These are phyloP conservation scores for Jaltomata sinuosa DNA, from an alignment of 257 asterid genomes.

Conservation along the genomic window DNA sequence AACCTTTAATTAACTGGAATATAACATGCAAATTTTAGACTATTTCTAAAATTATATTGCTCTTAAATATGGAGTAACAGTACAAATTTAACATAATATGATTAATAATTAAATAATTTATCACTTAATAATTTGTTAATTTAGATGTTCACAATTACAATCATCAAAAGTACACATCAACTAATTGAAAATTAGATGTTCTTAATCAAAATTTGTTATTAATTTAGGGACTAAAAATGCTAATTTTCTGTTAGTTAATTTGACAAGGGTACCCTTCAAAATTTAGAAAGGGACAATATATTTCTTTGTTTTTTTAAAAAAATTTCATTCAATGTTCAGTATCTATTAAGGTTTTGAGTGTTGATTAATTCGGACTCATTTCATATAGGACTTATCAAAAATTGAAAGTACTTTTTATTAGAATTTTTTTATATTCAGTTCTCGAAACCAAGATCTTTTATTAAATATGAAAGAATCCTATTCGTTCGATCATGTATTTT, in stretches of 20 bases:
- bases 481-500: background rate
- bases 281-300: background rate
- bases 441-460: accelerated
- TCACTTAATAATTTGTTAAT: too few relatives aligned
- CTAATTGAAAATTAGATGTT: background rate
- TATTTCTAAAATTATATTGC: too few relatives aligned
- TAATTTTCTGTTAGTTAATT: background rate
- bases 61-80: too few relatives aligned
- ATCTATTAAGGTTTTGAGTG: too few relatives aligned
- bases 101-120: too few relatives aligned
- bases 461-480: background rate
- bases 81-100: too few relatives aligned
- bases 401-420: background rate
- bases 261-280: too few relatives aligned
- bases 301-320: too few relatives aligned
- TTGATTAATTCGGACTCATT: background rate
- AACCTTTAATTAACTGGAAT: too few relatives aligned
- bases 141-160: too few relatives aligned
- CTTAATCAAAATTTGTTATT: background rate
- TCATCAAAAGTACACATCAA: background rate
- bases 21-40: too few relatives aligned
- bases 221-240: background rate
- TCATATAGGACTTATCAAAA: background rate
- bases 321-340: too few relatives aligned
- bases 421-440: background rate